These are phyloP conservation scores for Lasiosphaeris hirsuta DNA, from an alignment of 495 filamentous ascomycete genomes.

Conservation along the genomic window DNA sequence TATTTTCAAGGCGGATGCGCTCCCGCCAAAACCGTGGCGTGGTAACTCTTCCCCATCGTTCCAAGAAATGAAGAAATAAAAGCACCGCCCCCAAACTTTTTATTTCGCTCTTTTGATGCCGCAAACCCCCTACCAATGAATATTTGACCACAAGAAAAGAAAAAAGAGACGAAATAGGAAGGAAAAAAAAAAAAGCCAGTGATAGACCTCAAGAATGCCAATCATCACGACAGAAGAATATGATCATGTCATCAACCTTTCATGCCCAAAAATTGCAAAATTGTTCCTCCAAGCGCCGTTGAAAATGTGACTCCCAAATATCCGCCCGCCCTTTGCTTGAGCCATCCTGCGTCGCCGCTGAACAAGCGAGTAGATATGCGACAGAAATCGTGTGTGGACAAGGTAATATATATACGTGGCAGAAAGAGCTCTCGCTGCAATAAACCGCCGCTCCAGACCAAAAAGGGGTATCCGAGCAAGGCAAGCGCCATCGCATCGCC, in stretches of 20 bases:
- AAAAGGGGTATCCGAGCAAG: constrained; percentile 19
- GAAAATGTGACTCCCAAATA: constrained; percentile 14
- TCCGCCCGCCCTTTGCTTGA: not conserved
- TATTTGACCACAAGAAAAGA: constrained; percentile 4
- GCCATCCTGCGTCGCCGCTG: constrained; percentile 7
- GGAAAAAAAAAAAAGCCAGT: not conserved
- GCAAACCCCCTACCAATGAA: constrained; percentile 11
- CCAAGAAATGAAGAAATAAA: not conserved
- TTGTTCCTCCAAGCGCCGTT: constrained; percentile 9
- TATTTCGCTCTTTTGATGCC: constrained; percentile 17
- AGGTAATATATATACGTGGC: constrained; percentile 14
- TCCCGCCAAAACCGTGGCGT: not conserved
- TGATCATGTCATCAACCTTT: not conserved
- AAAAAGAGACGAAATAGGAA: not conserved
- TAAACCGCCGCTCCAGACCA: constrained; percentile 9
- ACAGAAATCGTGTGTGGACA: constrained; percentile 11
- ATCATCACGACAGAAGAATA: not conserved
- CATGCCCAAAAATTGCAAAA: not conserved
- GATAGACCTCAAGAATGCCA: not conserved
- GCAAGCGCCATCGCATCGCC: constrained; percentile 23
- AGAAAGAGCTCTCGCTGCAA: constrained; percentile 9
- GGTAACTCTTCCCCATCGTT: not conserved
- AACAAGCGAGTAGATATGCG: constrained; percentile 1
- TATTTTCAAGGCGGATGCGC: not conserved
- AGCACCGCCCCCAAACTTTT: constrained; percentile 10